phyloP scores from a whole-genome alignment of 2,329 filamentous ascomycete genomes.

The Fusarium xylarioides region DNA sequence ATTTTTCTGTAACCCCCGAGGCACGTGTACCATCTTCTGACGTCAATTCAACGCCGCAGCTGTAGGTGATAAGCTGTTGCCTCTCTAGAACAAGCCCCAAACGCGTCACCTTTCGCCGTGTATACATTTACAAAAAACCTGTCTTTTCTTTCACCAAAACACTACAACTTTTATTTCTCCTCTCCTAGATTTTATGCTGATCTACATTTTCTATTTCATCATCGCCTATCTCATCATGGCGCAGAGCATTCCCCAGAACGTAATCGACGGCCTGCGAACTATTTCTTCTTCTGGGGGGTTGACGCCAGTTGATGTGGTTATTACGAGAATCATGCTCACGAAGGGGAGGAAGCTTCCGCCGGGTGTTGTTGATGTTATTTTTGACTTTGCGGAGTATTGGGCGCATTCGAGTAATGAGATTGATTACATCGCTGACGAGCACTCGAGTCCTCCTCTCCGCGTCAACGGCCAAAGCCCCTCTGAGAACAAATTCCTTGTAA shows the following conservation, averaged over 20 bases:
- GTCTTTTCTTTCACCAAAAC: not conserved
- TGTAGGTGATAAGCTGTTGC: constrained; percentile 26
- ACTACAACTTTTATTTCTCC: not conserved
- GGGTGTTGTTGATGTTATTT: constrained; percentile 64
- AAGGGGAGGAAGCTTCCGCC: constrained; percentile 57
- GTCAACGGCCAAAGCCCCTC: constrained; percentile 35
- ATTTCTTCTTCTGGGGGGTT: constrained; percentile 45
- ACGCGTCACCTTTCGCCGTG: constrained; percentile 28
- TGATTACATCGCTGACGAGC: constrained; percentile 39
- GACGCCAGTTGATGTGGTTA: constrained; percentile 57
- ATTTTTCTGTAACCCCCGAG: not conserved
- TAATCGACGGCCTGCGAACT: constrained; percentile 31
- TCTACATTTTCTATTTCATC: constrained; percentile 21
- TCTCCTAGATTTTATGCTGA: constrained; percentile 12
- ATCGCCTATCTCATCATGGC: constrained; percentile 40
- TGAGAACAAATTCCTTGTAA: constrained; percentile 49
- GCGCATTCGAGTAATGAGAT: constrained; percentile 55
- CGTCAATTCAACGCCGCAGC: constrained; percentile 15
- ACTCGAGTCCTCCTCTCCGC: constrained; percentile 28
- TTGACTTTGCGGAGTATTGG: constrained; percentile 72
- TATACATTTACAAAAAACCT: not conserved
- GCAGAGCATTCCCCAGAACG: constrained; percentile 38
- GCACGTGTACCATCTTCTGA: constrained; percentile 17
- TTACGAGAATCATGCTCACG: constrained; percentile 59
- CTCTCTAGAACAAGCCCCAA: constrained; percentile 16